A percentile compares a stretch with the other conserved stretches of the same genome.
These are phyloP conservation scores for Ogataea polymorpha DNA, from an alignment of 805 yeast genomes.

Conservation along the genomic window DNA sequence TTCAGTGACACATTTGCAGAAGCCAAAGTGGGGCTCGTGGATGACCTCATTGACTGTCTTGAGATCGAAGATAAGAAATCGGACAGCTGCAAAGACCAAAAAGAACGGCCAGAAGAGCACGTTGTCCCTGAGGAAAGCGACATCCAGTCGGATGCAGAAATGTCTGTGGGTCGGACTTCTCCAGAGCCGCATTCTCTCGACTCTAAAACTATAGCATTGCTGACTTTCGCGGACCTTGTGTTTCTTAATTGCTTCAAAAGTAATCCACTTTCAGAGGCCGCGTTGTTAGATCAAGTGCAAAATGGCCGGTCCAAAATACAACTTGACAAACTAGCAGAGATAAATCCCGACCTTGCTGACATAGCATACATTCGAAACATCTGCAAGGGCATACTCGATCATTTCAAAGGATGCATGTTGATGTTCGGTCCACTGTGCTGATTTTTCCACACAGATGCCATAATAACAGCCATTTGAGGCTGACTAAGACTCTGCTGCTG, in stretches of 20 bases:
- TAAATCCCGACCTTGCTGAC: conserved; percentile 10
- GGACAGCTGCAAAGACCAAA: background rate
- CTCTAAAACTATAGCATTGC: conserved; percentile 4
- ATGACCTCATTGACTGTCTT: conserved; percentile 11
- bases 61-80: background rate
- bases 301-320: background rate
- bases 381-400: conserved; percentile 16
- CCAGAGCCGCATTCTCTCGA: background rate
- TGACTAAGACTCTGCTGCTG: conserved; percentile 19
- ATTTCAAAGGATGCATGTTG: conserved; percentile 17
- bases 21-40: conserved; percentile 14
- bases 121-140: background rate
- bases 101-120: background rate
- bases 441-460: background rate
- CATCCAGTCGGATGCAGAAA: background rate
- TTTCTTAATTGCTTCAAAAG: conserved; percentile 18
- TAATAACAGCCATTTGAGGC: background rate
- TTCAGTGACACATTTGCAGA: conserved; percentile 17
- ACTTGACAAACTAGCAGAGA: conserved; percentile 1
- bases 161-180: background rate
- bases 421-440: conserved; percentile 21
- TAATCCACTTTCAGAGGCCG: conserved; percentile 5
- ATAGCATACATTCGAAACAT: conserved; percentile 5
- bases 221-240: conserved; percentile 20
- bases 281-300: conserved; percentile 1